Evolutionary conservation across 768 basidiomycete genomes (phyloP), one percentile per base, ranked within the genome.

Genomic region (Lactarius sp.): DNA sequence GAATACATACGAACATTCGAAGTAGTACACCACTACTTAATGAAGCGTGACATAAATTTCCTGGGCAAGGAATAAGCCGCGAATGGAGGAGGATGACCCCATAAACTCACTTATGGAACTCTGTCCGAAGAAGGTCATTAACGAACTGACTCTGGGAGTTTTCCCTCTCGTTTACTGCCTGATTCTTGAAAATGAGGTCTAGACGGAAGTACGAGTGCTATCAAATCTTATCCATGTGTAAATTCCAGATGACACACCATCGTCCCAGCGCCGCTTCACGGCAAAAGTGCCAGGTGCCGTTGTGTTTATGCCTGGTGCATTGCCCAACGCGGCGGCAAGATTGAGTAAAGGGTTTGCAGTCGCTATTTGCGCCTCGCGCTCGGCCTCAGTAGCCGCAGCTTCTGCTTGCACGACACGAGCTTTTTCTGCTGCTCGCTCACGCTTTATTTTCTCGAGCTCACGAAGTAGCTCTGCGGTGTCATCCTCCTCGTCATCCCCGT

Each of bases 161-260:
- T 58, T 81, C 80, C 67, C 86, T 86, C 59, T 86, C 82, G 37
- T 80, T 83, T 75, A 86, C 86, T 0, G 97, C 92, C 75, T 99
- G 97, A 74, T 98, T 98, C 79, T 98, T 98, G 85, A 98, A 98
- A 71, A 98, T 94, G 59, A 97, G 79, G 75, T 99, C 94, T 94
- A 70, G 37, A 50, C 14, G 20, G 16, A 39, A n/a, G 27, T 8
- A n/a, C 20, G 3, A 42, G 16, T 42, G 14, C 6, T 4, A 27
- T 54, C 33, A 16, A 8, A 12, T 61, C 7, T 31, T 14, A 4
- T 52, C 37, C 9, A 33, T 20, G 16, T 27, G 33, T 36, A 53
- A 34, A 4, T n/a, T 34, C 6, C 31, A 33, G 6, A 33, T 4
- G 41, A 74, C 83, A 33, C 22, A 92, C 92, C 94, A 70, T 97